phyloP scores from a whole-genome alignment of 2,329 filamentous ascomycete species.

The Phoma sp. region DNA sequence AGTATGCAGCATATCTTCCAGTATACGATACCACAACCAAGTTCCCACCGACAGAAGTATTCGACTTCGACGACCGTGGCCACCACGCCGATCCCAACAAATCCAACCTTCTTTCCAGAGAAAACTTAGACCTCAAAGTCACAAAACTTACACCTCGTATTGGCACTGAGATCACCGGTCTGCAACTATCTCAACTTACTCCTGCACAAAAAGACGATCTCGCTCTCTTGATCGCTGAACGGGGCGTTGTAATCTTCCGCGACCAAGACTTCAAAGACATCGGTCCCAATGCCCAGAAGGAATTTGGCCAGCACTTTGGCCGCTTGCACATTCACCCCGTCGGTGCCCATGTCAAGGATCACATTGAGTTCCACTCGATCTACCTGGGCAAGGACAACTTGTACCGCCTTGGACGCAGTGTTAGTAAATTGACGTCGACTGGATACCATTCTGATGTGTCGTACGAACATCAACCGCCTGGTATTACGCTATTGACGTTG shows the following conservation, averaged over 20 bases:
- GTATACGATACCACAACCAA: slow-evolving; percentile 48
- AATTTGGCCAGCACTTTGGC: slow-evolving; percentile 56
- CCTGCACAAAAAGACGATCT: too few relatives aligned
- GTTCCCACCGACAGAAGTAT: slow-evolving; percentile 51
- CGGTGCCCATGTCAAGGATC: slow-evolving; percentile 36
- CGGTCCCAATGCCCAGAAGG: slow-evolving; percentile 52
- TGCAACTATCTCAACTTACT: too few relatives aligned
- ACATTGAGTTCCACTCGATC: slow-evolving; percentile 36
- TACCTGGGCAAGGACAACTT: slow-evolving; percentile 36
- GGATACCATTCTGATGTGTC: slow-evolving; percentile 60
- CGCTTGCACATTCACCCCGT: slow-evolving; percentile 32
- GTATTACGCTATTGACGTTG: slow-evolving; percentile 58
- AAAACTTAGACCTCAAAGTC: slow-evolving; percentile 33
- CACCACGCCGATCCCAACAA: slow-evolving; percentile 54
- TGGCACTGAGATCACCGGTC: too few relatives aligned
- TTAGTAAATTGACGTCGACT: slow-evolving; percentile 49
- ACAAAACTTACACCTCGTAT: slow-evolving; percentile 6
- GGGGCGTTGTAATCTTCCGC: too few relatives aligned
- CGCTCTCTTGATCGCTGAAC: too few relatives aligned
- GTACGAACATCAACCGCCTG: slow-evolving; percentile 57
- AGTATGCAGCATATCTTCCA: slow-evolving; percentile 47
- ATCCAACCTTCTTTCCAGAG: slow-evolving; percentile 49
- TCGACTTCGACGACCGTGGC: slow-evolving; percentile 53
- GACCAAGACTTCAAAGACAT: slow-evolving; percentile 47
- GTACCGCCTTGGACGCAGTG: slow-evolving; percentile 34